Evolutionary conservation across 2,329 filamentous ascomycete genomes (phyloP).

Genomic region (Diplocarpon rosae): DNA sequence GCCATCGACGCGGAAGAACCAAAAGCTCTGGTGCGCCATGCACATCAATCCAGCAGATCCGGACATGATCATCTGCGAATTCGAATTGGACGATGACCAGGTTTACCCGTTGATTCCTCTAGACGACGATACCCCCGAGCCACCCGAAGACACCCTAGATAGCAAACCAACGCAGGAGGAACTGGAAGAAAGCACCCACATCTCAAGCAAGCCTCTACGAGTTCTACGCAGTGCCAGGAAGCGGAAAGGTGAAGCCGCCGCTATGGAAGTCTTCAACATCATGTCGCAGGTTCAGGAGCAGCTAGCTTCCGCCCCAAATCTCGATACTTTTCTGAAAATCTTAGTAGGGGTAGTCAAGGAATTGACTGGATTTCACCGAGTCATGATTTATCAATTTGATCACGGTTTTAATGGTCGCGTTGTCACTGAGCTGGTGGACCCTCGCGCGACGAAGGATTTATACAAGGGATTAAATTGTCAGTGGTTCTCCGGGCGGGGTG

Average conservation of each 20-base stretch:
- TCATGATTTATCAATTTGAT: slow-evolving; percentile 92
- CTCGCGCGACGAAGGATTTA: slow-evolving; percentile 65
- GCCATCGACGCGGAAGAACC: slow-evolving; percentile 34
- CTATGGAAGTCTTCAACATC: slow-evolving; percentile 85
- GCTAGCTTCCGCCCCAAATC: slow-evolving; percentile 56
- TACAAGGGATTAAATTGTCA: slow-evolving; percentile 70
- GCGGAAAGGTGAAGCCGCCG: slow-evolving; percentile 64
- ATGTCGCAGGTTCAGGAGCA: slow-evolving; percentile 89
- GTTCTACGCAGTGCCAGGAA: slow-evolving; percentile 66
- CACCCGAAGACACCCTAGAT: slow-evolving; percentile 62
- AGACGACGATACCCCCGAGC: slow-evolving; percentile 47
- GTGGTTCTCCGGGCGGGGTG: background rate
- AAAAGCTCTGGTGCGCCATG: slow-evolving; percentile 80
- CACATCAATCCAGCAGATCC: slow-evolving; percentile 61
- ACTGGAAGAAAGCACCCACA: slow-evolving; percentile 62
- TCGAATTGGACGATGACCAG: slow-evolving; percentile 72
- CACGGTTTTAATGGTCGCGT: slow-evolving; percentile 72
- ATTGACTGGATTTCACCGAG: slow-evolving; percentile 79
- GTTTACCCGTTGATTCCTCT: slow-evolving; percentile 54
- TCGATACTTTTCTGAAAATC: slow-evolving; percentile 68
- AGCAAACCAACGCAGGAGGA: slow-evolving; percentile 66
- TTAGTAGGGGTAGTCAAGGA: slow-evolving; percentile 81
- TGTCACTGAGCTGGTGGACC: slow-evolving; percentile 78
- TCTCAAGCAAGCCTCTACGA: slow-evolving; percentile 65
- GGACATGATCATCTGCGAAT: slow-evolving; percentile 73